Evolutionary conservation across 2,329 filamentous ascomycete species (phyloP), one percentile per base, ranked within the genome.

Genomic region (Aspergillus sp.): DNA sequence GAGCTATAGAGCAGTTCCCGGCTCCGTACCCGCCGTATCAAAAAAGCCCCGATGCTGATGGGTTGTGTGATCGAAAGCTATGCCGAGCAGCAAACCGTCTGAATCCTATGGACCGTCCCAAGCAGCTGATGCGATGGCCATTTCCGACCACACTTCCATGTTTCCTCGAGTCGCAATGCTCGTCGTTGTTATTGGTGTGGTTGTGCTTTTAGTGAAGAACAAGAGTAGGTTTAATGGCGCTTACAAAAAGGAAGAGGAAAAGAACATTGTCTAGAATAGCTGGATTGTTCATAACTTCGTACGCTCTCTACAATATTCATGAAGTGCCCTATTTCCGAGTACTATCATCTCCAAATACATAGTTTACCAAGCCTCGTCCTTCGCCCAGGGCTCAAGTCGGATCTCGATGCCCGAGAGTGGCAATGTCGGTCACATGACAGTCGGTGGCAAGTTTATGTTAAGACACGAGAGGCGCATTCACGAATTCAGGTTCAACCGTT

Each of bases 1-100:
- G 86, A 88, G 79, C 83, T 88, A 70, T 88, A 85, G 77, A 77
- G 64, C 66, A 64, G 63, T 54, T 56, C 56, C 62, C 65, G 63
- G 59, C 59, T 63, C 64, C 64, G 53, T 58, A 55, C 59, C 61
- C 68, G 61, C 65, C 71, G 58, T 63, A 63, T 56, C 1, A 9
- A 48, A 57, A 57, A 57, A 62, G 63, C 52, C 51, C 60, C 62
- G 58, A 66, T 68, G 64, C 73, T 74, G 73, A 75, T 73, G 55
- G 60, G 68, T 65, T 63, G 63, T 63, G 62, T 61, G 62, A 57
- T 63, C 51, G 59, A 61, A 67, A 64, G 60, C 52, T 49, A 46
- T 54, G 47, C 39, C 53, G 61, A 51, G 19, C 48, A 58, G 59
- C 22, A 50, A 54, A 47, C 48, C 50, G 37, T 46, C 51, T 59